Evolutionary conservation across 768 basidiomycete species (phyloP).

Genomic region (Multifurca ochricompacta): DNA sequence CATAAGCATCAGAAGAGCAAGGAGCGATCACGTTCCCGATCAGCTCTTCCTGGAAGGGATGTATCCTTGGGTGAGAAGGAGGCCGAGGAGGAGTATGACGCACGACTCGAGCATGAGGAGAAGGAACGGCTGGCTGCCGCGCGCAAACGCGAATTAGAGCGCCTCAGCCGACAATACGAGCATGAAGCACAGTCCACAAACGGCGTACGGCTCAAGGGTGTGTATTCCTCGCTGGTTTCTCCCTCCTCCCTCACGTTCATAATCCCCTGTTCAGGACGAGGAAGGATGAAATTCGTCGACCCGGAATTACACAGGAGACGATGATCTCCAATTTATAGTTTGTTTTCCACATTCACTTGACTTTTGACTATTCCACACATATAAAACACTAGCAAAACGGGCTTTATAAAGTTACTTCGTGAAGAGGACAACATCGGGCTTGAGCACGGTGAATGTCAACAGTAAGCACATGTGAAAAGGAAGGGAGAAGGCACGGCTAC

Average conservation of each 20-base stretch:
- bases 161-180: slow-evolving; percentile 35
- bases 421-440: slow-evolving; percentile 1
- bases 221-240: slow-evolving; percentile 8
- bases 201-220: slow-evolving; percentile 63
- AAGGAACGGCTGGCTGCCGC: slow-evolving; percentile 45
- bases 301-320: slow-evolving; percentile 39
- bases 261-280: slow-evolving; percentile 38
- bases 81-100: slow-evolving; percentile 69
- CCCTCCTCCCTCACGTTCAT: slow-evolving; percentile 1
- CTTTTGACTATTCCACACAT: neutral
- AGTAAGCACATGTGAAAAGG: slow-evolving; percentile 1
- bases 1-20: slow-evolving; percentile 27
- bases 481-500: slow-evolving; percentile 2
- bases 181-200: slow-evolving; percentile 28
- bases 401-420: slow-evolving; percentile 19
- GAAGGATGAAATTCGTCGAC: slow-evolving; percentile 61
- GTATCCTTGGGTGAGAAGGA: slow-evolving; percentile 29
- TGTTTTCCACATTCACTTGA: neutral
- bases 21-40: slow-evolving; percentile 17
- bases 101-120: slow-evolving; percentile 59
- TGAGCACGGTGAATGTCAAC: slow-evolving; percentile 14
- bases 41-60: neutral
- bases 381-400: slow-evolving; percentile 9
- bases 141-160: slow-evolving; percentile 42
- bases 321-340: slow-evolving; percentile 1